phyloP scores from a whole-genome alignment of 192 early-diverging fungal genomes.

The Rhizophagus clarus region DNA sequence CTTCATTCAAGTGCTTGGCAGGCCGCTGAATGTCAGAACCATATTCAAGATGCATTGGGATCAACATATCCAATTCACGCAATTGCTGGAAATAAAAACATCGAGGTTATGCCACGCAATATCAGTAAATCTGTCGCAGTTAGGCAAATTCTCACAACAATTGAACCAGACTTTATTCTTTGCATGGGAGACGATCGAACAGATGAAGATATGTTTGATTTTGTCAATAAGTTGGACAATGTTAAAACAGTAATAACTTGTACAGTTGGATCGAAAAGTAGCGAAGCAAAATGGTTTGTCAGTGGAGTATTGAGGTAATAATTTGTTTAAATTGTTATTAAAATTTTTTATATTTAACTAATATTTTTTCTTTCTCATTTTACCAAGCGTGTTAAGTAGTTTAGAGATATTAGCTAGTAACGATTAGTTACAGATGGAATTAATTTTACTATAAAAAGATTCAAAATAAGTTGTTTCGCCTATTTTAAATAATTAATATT shows the following conservation, averaged over 20 bases:
- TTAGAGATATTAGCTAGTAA: neutral
- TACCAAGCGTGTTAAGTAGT: neutral
- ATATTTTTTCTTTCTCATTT: neutral
- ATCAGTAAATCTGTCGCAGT: constrained; percentile 66
- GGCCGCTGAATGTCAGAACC: constrained; percentile 83
- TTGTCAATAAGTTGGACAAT: constrained; percentile 46
- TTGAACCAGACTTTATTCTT: constrained; percentile 71
- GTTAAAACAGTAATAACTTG: constrained; percentile 48
- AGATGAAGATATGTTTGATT: constrained; percentile 83
- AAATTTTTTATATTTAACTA: neutral
- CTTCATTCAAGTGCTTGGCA: constrained; percentile 63
- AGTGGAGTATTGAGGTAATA: constrained; percentile 41
- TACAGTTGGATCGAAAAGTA: constrained; percentile 56
- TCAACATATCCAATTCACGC: constrained; percentile 70
- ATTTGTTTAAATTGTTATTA: neutral
- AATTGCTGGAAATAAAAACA: constrained; percentile 62
- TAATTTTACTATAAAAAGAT: too few relatives aligned
- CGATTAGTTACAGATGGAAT: neutral
- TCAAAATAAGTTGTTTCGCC: too few relatives aligned
- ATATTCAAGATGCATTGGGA: constrained; percentile 72
- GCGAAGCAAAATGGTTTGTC: constrained; percentile 57
- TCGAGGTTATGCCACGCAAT: constrained; percentile 76
- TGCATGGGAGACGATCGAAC: constrained; percentile 75
- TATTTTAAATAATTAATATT: too few relatives aligned
- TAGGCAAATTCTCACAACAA: constrained; percentile 59